Evolutionary conservation across 2,329 filamentous ascomycete species (phyloP).

Genomic region (Mollisiaceae sp.): DNA sequence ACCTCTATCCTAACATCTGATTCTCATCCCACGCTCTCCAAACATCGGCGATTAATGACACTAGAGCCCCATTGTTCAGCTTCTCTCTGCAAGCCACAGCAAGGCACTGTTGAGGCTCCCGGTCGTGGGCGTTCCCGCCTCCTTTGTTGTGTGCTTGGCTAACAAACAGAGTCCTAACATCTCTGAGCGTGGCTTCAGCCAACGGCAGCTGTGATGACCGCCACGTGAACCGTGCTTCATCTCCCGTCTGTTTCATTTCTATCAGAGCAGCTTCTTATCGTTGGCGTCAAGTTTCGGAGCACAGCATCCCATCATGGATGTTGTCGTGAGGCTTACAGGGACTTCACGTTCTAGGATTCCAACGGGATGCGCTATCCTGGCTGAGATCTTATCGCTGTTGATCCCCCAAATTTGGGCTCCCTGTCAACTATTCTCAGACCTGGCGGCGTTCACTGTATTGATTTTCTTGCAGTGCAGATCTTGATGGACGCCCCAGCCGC

Average conservation of each 20-base stretch:
- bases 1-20: neutral
- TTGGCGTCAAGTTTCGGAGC: neutral
- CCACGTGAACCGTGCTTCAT: neutral
- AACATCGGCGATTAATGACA: neutral
- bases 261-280: neutral
- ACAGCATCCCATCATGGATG: neutral
- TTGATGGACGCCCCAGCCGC: neutral
- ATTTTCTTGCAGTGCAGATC: conserved; percentile 8
- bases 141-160: neutral
- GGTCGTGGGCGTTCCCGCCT: neutral
- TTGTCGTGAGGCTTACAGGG: neutral
- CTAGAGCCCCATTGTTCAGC: neutral
- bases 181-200: neutral
- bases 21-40: neutral
- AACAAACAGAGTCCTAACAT: neutral
- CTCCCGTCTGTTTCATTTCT: neutral
- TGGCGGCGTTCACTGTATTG: neutral
- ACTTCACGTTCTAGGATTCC: neutral
- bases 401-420: neutral
- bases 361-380: neutral
- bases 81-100: neutral
- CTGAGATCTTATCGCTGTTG: conserved; percentile 3
- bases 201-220: neutral
- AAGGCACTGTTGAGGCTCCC: neutral
- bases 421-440: neutral